phyloP scores from a whole-genome alignment of 768 basidiomycete genomes.

The Amanita pallidorosea region DNA sequence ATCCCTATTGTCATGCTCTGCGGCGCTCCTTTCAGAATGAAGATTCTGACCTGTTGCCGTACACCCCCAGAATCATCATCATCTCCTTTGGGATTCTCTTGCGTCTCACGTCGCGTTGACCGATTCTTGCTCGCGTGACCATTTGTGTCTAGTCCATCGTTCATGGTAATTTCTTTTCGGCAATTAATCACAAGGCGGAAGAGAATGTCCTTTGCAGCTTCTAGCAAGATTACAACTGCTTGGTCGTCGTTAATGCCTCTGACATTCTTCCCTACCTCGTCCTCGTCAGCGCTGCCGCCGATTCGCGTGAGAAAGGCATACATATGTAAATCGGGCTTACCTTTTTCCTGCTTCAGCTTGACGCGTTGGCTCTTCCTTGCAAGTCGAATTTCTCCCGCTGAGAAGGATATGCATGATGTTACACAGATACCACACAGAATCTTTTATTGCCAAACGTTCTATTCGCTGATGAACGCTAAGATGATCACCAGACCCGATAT shows the following conservation, averaged over 20 bases:
- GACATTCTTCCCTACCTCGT: neutral
- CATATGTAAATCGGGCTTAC: neutral
- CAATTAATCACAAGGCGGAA: slow-evolving; percentile 10
- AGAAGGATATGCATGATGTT: slow-evolving; percentile 26
- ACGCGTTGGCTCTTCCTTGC: neutral
- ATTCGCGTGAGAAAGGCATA: neutral
- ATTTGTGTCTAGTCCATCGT: neutral
- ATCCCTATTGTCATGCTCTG: slow-evolving; percentile 2
- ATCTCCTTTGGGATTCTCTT: neutral
- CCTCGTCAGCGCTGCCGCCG: neutral
- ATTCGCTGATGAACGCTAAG: slow-evolving; percentile 16
- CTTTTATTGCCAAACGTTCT: slow-evolving; percentile 32
- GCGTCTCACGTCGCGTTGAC: neutral
- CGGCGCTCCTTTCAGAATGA: slow-evolving; percentile 2
- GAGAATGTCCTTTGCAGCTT: slow-evolving; percentile 8
- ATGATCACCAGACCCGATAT: neutral
- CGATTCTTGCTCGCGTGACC: neutral
- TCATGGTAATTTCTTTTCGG: neutral
- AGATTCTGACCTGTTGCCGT: neutral
- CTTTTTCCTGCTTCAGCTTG: neutral
- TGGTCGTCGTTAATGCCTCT: neutral
- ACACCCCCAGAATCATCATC: neutral
- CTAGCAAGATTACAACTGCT: neutral
- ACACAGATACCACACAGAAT: slow-evolving; percentile 44
- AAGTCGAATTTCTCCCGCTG: neutral